Evolutionary conservation across 2,329 filamentous ascomycete species (phyloP).

Genomic region (Chrysoporthe cubensis): DNA sequence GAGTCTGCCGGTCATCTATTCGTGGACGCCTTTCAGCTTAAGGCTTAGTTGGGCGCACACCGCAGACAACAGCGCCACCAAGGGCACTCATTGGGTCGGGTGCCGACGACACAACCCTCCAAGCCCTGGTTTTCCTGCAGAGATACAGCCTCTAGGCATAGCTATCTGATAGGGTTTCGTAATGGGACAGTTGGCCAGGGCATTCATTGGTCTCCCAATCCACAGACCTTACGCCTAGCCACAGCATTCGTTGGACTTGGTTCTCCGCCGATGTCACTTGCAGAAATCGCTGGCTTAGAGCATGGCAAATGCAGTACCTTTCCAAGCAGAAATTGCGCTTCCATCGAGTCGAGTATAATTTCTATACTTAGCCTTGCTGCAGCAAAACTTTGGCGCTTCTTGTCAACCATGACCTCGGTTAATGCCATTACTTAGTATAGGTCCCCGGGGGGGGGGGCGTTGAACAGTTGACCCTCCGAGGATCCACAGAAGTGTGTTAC

Average conservation of each 20-base stretch:
- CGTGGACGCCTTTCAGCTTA: not conserved
- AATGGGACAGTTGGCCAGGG: not conserved
- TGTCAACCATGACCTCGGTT: not conserved
- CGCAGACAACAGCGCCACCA: not conserved
- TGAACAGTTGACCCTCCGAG: not conserved
- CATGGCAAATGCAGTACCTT: not conserved
- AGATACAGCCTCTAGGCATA: not conserved
- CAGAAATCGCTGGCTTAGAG: not conserved
- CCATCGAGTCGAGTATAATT: not conserved
- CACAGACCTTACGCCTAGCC: not conserved
- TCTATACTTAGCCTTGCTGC: not conserved
- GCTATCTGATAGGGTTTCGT: too few relatives aligned
- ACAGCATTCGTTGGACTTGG: not conserved
- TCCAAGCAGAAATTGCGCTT: not conserved
- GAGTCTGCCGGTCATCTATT: not conserved
- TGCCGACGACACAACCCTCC: not conserved
- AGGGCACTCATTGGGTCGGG: not conserved
- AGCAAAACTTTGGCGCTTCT: not conserved
- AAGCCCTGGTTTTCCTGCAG: not conserved
- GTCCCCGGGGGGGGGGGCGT: not conserved
- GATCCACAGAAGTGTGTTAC: not conserved
- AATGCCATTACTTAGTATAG: not conserved
- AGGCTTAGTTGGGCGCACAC: not conserved
- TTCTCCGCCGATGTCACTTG: not conserved
- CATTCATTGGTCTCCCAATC: not conserved